Base-by-base conservation (phyloP, 2,329 filamentous ascomycete species). In the Colletotrichum acutatum region DNA sequence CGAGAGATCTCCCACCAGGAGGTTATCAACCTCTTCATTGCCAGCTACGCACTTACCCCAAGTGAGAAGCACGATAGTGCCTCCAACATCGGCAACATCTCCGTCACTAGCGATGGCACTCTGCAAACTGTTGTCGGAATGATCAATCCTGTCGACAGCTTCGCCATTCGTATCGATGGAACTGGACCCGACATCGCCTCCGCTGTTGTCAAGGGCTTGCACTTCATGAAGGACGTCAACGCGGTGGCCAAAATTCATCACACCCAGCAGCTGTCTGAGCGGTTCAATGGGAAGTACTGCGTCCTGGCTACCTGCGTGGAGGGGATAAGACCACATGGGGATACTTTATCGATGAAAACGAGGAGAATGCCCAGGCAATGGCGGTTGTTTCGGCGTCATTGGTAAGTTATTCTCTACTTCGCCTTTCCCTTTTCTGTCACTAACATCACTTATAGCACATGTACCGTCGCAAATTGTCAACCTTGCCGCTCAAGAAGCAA, bases 1-100 rank as follows among this genome's bases (percentile, higher is more conserved):
- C 67, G 67, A 24, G 67, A 69, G 37, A 69, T 69, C 53, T 52
- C 34, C 3, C 60, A 69, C 28, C 59, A 69, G 19, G 67, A 65
- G 53, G 60, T 69, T 5, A 26, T 69, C 5, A 65, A 58, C 24
- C 32, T 69, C 19, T 69, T 69, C 53, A 58, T 65, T 22, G 67
- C 53, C 9, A 69, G 60, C 9, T 69, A 69, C 22, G 34, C 67
- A 12, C 24, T 64, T 14, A 49, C 53, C 4, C n/a, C 52, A 14
- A 53, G 26, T 12, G 59, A 65, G 19, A 49, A 9, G 8, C 34
- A 64, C 2, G 26, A 14, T 26, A 32, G 34, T 6, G 19, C 64
- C 12, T n/a, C 54, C 9, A 56, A 37, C 6, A 8, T 53, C 4
- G 53, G 26, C 3, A 65, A 9, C n/a, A 34, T 69, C 3, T 52